Conservation (phyloP, 148 eudicot species). For the Oxyria digyna region DNA sequence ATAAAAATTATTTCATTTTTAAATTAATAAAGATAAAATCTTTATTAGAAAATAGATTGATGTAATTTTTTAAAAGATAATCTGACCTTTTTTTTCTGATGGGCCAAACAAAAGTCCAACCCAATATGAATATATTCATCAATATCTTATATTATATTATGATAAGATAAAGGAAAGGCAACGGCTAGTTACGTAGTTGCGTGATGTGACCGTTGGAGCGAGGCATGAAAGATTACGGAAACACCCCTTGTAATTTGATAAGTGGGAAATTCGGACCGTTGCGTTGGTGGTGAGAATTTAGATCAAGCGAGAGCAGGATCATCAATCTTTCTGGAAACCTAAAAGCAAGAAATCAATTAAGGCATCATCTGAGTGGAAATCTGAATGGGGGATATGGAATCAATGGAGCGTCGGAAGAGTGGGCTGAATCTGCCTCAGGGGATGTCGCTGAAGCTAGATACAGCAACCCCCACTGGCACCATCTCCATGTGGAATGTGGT, state of each 20-base stretch:
- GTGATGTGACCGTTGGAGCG: not conserved
- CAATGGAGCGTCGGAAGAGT: slow-evolving; percentile 48
- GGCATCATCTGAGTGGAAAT: no score
- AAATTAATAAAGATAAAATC: no score
- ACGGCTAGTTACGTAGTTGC: not conserved
- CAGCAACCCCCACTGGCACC: slow-evolving; percentile 14
- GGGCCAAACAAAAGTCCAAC: no score
- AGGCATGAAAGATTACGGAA: not conserved
- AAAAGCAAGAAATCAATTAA: not conserved
- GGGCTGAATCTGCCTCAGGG: slow-evolving; percentile 75
- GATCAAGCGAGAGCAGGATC: not conserved
- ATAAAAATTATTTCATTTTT: no score
- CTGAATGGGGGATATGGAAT: not conserved
- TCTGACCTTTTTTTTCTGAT: no score
- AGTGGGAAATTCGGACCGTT: not conserved
- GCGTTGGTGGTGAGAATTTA: not conserved
- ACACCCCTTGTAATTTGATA: not conserved
- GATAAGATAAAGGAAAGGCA: no score
- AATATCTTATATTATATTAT: no score
- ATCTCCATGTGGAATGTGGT: slow-evolving; percentile 20
- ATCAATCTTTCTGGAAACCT: not conserved
- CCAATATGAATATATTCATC: no score
- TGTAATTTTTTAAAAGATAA: no score
- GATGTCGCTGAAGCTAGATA: slow-evolving; percentile 60
- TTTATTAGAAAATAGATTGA: no score